Base-by-base conservation (phyloP, 441 rosid species). In the Brassica balearica region DNA sequence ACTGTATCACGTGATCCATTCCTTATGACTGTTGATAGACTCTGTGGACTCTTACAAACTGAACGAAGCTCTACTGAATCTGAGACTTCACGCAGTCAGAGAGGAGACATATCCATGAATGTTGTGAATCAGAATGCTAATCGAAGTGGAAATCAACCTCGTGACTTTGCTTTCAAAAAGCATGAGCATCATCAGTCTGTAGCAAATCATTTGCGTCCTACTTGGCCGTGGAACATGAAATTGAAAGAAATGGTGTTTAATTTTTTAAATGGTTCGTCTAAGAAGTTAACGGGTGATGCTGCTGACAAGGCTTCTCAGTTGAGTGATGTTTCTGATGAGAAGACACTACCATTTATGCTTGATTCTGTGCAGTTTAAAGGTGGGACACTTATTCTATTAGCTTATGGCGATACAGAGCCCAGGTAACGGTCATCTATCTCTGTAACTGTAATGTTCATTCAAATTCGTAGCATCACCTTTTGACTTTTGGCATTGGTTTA, bases 361-460 rank as follows among this genome's bases (percentile, higher is more conserved):
- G 99, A 96, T 87, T 90, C 99, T 70, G 94, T 96, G 73, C 95
- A 91, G 79, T 96, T 94, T 86, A 94, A 89, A 85, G 85, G 87
- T 60, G 99, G 98, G 82, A 90, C 91, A 36, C 84, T 94, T 68
- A 87, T 88, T 89, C 89, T 96, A 80, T 88, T 96, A 78, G 97
- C 92, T 34, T 94, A 91, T 69, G 99, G 99, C 67, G 99, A 96
- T 84, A 86, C 79, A 61, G 99, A 94, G 82, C 96, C 99, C 65
- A 89, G 98, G 99, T 96, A 68, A 87, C 87, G 76, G 66, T 69
- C 79, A 73, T 69, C 68, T 64, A 68, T 62, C 64, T 34, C 14
- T 72, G 12, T 41, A 22, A 19, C 56, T 68, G 1, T 67, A 61
- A 10, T 71, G 12, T 19, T 36, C 10, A 72, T 19, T 36, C 4